Percentiles rank a stretch among this genome's conserved stretches.
Evolutionary conservation across 2,329 filamentous ascomycete species (phyloP).

Genomic region (Fusarium nurragi): DNA sequence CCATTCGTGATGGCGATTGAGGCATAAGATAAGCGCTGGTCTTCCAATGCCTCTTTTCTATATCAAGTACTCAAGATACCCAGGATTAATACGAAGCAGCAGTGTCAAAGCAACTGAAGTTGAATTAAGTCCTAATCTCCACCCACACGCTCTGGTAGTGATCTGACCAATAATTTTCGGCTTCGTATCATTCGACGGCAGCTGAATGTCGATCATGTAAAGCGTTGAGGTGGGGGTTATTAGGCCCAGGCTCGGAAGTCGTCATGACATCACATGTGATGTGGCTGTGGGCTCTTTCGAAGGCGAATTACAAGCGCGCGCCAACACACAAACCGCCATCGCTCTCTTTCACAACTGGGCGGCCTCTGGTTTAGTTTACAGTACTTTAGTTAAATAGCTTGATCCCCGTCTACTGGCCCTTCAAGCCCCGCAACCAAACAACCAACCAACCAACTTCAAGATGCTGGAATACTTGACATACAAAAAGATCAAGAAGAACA

Average conservation of each 20-base stretch:
- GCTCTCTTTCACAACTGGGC: constrained; percentile 15
- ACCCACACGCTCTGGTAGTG: background rate
- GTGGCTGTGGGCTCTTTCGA: constrained; percentile 47
- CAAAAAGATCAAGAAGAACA: constrained; percentile 71
- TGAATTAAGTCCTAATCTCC: constrained; percentile 7
- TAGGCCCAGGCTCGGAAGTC: constrained; percentile 5
- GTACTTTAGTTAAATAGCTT: constrained; percentile 20
- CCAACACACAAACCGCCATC: constrained; percentile 30
- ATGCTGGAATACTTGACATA: constrained; percentile 73
- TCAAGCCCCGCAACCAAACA: background rate
- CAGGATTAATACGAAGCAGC: constrained; percentile 21
- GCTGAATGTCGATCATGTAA: constrained; percentile 35
- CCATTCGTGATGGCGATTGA: constrained; percentile 30
- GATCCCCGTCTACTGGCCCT: background rate
- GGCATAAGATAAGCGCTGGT: background rate
- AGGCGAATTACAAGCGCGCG: constrained; percentile 42
- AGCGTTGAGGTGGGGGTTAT: constrained; percentile 17
- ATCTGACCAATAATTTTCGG: constrained; percentile 19
- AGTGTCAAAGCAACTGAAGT: constrained; percentile 17
- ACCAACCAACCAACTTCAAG: constrained; percentile 8
- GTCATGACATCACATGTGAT: constrained; percentile 48
- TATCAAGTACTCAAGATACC: constrained; percentile 36
- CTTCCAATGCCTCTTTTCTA: background rate
- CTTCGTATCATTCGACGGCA: constrained; percentile 27
- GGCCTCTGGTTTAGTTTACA: constrained; percentile 30